These are phyloP conservation scores for Scheffersomyces ergatensis DNA, from an alignment of 805 yeast species.

Conservation along the genomic window DNA sequence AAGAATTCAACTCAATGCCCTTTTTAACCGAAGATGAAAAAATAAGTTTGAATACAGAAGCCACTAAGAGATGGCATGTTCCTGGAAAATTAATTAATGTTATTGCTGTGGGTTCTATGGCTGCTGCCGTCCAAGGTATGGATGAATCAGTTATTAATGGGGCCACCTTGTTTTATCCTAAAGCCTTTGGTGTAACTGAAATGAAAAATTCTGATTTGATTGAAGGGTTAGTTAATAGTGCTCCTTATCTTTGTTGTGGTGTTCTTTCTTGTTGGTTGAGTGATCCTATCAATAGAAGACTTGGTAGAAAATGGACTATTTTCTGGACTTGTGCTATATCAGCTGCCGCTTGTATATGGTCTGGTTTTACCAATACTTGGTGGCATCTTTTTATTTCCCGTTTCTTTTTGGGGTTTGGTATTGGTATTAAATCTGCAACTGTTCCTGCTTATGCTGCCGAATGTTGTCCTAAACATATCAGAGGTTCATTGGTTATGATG, in stretches of 20 bases:
- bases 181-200: constrained; percentile 44
- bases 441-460: constrained; percentile 70
- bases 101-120: constrained; percentile 60
- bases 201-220: constrained; percentile 51
- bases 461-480: constrained; percentile 52
- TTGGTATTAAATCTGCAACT: constrained; percentile 66
- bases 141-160: constrained; percentile 72
- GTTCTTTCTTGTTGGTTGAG: constrained; percentile 60
- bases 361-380: constrained; percentile 61
- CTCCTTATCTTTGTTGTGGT: constrained; percentile 63
- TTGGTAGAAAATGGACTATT: constrained; percentile 62
- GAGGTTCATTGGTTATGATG: constrained; percentile 68
- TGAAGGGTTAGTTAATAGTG: constrained; percentile 60
- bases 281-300: constrained; percentile 45
- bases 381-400: constrained; percentile 60
- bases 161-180: constrained; percentile 60
- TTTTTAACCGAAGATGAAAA: constrained; percentile 46
- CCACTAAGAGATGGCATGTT: constrained; percentile 41
- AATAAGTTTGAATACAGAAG: constrained; percentile 48
- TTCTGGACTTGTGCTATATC: constrained; percentile 60
- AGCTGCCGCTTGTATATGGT: constrained; percentile 65
- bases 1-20: constrained; percentile 55
- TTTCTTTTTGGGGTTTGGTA: constrained; percentile 39
- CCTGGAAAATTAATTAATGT: constrained; percentile 50
- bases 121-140: constrained; percentile 75